Evolutionary conservation across 768 basidiomycete genomes (phyloP), one percentile per base, ranked within the genome.

Genomic region (Glaciozyma antarctica): DNA sequence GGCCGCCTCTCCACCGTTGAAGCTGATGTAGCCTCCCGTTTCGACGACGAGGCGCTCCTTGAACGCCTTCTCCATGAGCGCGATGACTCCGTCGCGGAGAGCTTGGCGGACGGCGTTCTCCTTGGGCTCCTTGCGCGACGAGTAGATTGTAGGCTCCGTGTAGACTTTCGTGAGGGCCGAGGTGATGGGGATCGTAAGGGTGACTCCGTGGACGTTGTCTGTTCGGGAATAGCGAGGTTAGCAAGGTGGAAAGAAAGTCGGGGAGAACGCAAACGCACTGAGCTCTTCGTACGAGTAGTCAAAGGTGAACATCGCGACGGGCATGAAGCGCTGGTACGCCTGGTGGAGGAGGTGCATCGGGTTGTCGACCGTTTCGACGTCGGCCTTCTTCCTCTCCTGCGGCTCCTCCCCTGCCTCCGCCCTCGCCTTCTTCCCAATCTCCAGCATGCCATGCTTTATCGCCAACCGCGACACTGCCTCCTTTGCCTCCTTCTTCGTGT

Each of bases 31-130:
- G 5, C 65, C 61, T 17, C 65, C 61, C 19, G 41, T 45, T 8
- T 58, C 61, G 24, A 5, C 7, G 15, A 24, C 15, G 34, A 66
- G 22, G 21, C 56, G 61, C 26, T 52, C 56, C 34, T 48, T 24
- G 44, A 52, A 62, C n/a, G 55, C 60, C 12, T 21, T 21, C 32
- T 58, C 60, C 41, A 30, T 53, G 1, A 24, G 28, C 0, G 9
- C 8, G 7, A 49, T 43, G 21, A 66, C n/a, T 38, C 45, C 61
- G 34, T 58, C 61, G 9, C 53, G 41, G 16, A 66, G 45, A 1
- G 65, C 65, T 24, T 41, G 43, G 3, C 65, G 65, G 3, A 61
- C 56, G 41, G 51, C 51, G 34, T 55, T 43, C 55, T 62, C 61
- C 28, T 61, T 58, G 8, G 61, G 61, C 0, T 54, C 52, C 26